These are phyloP conservation scores for Brassica carinata DNA, from an alignment of 345 rosid genomes.

Conservation along the genomic window DNA sequence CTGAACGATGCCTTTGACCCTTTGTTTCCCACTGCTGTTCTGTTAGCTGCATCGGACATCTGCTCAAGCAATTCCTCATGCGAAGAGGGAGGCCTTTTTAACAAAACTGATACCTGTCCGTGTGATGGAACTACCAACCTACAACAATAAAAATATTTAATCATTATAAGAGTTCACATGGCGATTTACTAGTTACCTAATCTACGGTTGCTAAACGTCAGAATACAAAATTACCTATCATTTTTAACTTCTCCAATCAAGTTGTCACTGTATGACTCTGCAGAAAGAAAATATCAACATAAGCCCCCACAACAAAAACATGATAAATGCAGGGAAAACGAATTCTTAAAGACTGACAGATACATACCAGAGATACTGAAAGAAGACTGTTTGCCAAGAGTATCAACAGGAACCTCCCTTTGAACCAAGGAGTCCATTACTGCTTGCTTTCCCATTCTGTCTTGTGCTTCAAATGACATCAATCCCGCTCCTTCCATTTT, in stretches of 20 bases:
- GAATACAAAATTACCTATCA: conserved; percentile 47
- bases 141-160: neutral
- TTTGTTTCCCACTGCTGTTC: conserved; percentile 48
- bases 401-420: conserved; percentile 37
- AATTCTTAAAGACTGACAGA: conserved; percentile 22
- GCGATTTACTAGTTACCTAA: neutral
- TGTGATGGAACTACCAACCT: conserved; percentile 43
- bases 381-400: conserved; percentile 42
- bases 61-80: conserved; percentile 50
- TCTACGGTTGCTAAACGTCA: neutral
- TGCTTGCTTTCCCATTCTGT: conserved; percentile 44
- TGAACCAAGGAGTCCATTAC: conserved; percentile 31
- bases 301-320: conserved; percentile 1
- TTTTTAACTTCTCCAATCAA: conserved; percentile 45
- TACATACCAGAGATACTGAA: conserved; percentile 44
- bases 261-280: conserved; percentile 42
- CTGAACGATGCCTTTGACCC: conserved; percentile 71
- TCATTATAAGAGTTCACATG: neutral
- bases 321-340: neutral
- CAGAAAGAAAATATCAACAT: conserved; percentile 24
- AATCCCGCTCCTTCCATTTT: conserved; percentile 39
- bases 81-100: conserved; percentile 46
- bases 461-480: conserved; percentile 43
- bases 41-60: conserved; percentile 43
- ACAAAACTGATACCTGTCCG: conserved; percentile 49